Evolutionary conservation across 495 filamentous ascomycete species (phyloP).

Genomic region (Pyrenula massariospora): DNA sequence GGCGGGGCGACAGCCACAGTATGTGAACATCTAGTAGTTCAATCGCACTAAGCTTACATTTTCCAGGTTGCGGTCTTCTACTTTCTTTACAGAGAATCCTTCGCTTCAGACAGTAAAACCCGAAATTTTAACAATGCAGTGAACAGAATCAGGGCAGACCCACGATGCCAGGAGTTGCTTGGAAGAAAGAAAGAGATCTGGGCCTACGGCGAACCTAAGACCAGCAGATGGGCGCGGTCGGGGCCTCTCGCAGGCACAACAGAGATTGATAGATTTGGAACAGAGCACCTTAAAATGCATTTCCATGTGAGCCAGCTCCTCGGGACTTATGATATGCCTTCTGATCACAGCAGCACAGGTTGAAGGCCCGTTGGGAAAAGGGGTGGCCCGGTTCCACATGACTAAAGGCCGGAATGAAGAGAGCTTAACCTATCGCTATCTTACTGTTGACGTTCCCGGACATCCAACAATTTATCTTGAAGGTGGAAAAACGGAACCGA

Average conservation of each 20-base stretch:
- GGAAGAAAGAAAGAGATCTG: constrained; percentile 64
- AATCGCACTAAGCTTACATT: neutral
- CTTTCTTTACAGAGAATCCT: constrained; percentile 75
- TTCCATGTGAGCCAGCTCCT: constrained; percentile 55
- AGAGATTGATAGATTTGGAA: constrained; percentile 60
- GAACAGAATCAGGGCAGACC: constrained; percentile 61
- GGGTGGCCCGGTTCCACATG: constrained; percentile 68
- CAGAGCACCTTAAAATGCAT: constrained; percentile 74
- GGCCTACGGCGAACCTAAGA: constrained; percentile 75
- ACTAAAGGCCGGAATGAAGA: constrained; percentile 46
- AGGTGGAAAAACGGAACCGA: constrained; percentile 30
- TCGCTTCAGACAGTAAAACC: constrained; percentile 74
- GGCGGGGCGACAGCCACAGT: constrained; percentile 68
- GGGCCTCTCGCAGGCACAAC: constrained; percentile 67
- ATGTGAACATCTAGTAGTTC: constrained; percentile 7
- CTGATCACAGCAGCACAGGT: constrained; percentile 39
- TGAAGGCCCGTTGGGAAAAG: constrained; percentile 66
- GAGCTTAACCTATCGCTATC: constrained; percentile 70
- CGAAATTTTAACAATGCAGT: constrained; percentile 84
- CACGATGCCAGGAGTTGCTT: constrained; percentile 58
- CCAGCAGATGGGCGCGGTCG: constrained; percentile 73
- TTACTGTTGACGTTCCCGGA: constrained; percentile 69
- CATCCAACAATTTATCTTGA: constrained; percentile 52
- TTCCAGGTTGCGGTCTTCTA: constrained; percentile 60
- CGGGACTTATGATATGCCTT: constrained; percentile 6